Evolutionary conservation across 805 yeast species (phyloP).

Genomic region (Sugiyamaella boreocaroliniensis): DNA sequence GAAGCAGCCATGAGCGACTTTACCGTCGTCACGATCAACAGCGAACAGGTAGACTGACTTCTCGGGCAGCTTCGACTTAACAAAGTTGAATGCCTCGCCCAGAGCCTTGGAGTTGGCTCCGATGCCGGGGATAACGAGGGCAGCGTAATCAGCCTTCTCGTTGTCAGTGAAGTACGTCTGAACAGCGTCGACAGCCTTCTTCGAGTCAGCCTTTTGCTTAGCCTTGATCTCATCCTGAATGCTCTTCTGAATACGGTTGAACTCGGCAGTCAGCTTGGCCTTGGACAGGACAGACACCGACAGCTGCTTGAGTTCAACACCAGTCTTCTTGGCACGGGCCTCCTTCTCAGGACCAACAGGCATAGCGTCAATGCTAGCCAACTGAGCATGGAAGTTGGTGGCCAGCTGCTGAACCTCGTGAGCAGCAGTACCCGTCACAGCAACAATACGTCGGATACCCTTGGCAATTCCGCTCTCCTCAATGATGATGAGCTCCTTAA

Average conservation of each 20-base stretch:
- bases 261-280: conserved; percentile 64
- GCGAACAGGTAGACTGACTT: conserved; percentile 76
- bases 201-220: conserved; percentile 81
- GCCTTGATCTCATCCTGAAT: conserved; percentile 83
- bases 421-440: conserved; percentile 90
- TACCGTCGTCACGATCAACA: conserved; percentile 50
- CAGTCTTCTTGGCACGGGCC: conserved; percentile 70
- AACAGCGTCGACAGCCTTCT: conserved; percentile 72
- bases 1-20: conserved; percentile 94
- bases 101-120: conserved; percentile 87
- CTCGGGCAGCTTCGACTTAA: conserved; percentile 68
- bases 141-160: conserved; percentile 51
- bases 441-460: conserved; percentile 97
- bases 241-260: conserved; percentile 72
- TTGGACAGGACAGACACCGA: conserved; percentile 77
- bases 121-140: conserved; percentile 53
- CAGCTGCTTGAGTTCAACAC: conserved; percentile 77
- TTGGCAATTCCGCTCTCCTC: conserved; percentile 98
- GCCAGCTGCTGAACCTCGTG: conserved; percentile 85
- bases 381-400: conserved; percentile 53
- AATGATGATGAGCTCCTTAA: conserved; percentile 78
- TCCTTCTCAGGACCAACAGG: conserved; percentile 76
- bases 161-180: conserved; percentile 58
- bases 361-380: conserved; percentile 54
- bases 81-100: conserved; percentile 80